Percentiles rank a stretch among this genome's conserved stretches.
Conservation (phyloP, 495 filamentous ascomycete genomes). For the Aspergillus nanangensis region DNA sequence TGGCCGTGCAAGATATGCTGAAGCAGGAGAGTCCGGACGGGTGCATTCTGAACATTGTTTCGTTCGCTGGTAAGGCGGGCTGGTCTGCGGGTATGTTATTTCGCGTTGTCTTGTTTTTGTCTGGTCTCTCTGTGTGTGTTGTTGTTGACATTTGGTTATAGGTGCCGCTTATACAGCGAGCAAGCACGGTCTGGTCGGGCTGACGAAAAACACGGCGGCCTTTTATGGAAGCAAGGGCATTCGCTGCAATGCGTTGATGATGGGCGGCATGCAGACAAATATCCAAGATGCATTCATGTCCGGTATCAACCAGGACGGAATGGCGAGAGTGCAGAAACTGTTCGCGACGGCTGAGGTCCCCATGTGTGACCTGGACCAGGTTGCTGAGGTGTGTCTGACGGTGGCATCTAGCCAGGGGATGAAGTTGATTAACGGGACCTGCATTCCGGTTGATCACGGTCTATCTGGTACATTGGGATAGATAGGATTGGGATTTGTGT, state of each 20-base stretch:
- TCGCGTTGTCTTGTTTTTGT: neutral
- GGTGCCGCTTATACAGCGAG: slow-evolving; percentile 50
- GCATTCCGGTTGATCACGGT: slow-evolving; percentile 30
- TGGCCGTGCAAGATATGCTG: slow-evolving; percentile 46
- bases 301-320: slow-evolving; percentile 42
- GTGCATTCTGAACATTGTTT: slow-evolving; percentile 37
- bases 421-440: slow-evolving; percentile 28
- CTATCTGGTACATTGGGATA: slow-evolving; percentile 24
- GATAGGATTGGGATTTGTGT: too few relatives aligned
- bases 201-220: slow-evolving; percentile 60
- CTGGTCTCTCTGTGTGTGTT: neutral
- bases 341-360: slow-evolving; percentile 20
- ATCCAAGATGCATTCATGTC: slow-evolving; percentile 45
- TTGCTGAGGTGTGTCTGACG: slow-evolving; percentile 26
- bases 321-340: slow-evolving; percentile 27
- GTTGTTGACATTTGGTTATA: slow-evolving; percentile 2
- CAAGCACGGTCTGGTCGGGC: slow-evolving; percentile 42
- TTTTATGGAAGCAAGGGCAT: slow-evolving; percentile 56
- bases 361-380: slow-evolving; percentile 33
- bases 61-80: slow-evolving; percentile 28
- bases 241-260: slow-evolving; percentile 49
- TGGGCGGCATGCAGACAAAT: slow-evolving; percentile 55
- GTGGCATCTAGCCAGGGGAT: slow-evolving; percentile 24
- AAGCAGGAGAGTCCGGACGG: slow-evolving; percentile 22
- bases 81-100: slow-evolving; percentile 26